Conservation (phyloP, 495 filamentous ascomycete genomes). For the Aspergillus egyptiacus region DNA sequence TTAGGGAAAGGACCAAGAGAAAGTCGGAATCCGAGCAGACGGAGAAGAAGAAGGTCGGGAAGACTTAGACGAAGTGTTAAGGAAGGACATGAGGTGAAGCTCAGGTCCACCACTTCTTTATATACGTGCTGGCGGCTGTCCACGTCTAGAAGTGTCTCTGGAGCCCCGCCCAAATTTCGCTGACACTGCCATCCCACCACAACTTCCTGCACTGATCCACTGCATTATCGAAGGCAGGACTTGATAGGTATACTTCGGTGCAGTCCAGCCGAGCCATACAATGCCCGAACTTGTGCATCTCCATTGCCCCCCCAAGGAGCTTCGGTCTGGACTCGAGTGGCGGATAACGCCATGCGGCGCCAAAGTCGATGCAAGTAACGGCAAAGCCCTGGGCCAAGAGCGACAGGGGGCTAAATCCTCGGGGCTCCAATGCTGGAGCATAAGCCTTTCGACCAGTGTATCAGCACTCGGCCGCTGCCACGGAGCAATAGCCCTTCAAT, state of each 20-base stretch:
- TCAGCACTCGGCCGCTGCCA: no score
- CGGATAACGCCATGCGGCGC: slow-evolving; percentile 19
- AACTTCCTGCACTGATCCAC: not conserved
- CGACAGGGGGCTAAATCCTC: slow-evolving; percentile 4
- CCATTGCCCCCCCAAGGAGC: slow-evolving; percentile 5
- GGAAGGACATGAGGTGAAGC: not conserved
- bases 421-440: slow-evolving; percentile 4
- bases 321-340: slow-evolving; percentile 5
- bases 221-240: no score
- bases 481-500: no score
- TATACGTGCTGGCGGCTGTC: slow-evolving; percentile 1
- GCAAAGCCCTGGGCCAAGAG: not conserved
- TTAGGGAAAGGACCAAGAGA: slow-evolving; percentile 1
- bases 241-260: no score
- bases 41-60: not conserved
- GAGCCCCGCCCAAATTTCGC: no score
- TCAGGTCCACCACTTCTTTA: not conserved
- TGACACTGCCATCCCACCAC: no score
- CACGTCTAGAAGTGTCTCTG: not conserved
- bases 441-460: not conserved
- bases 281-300: no score
- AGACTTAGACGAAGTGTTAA: not conserved
- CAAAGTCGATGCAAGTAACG: slow-evolving; percentile 5
- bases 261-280: no score
- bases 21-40: not conserved